Evolutionary conservation across 306 rosid species (phyloP), one percentile per base, ranked within the genome.

Genomic region (Quercus wislizeni): DNA sequence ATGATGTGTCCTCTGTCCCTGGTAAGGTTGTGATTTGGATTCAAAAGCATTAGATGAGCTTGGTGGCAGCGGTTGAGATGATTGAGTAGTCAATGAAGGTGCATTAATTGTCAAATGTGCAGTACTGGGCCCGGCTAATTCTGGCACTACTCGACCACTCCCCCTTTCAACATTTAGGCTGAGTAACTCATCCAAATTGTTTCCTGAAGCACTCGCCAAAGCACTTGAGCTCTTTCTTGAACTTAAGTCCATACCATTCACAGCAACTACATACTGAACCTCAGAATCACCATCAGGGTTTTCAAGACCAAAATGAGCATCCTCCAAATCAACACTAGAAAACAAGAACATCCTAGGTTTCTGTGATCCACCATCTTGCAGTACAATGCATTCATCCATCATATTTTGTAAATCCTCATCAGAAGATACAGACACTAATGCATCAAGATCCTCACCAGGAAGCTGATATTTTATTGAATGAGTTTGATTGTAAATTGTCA

Each of bases 381-480:
- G 75, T 51, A 85, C 86, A 78, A 51, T 85, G 71, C 91, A 93
- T 84, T 93, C 98, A 74, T 93, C 98, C 92, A 93, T 89, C 98
- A 93, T 93, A 79, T 93, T 93, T 81, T 87, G 88, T 69, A 93
- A 81, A 83, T 93, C 98, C 86, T 93, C 98, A 69, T 93, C 98
- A 74, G 85, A 87, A 38, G 97, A 87, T 67, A 93, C 97, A 5
- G 98, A 88, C 79, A 93, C 97, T 69, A 93, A 86, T 30, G 98
- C 95, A 90, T 93, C 98, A 68, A 93, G 95, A 86, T 93, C 98
- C 84, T 93, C 98, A 43, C 97, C 98, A 0, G 98, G 98, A 80
- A 91, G 94, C 89, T 93, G 98, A 87, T 93, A 93, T 80, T 91
- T 93, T 73, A 93, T 89, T 68, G 84, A 78, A 41, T 74, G 87